Conservation (phyloP, 345 rosid species). For the Acer campestre region DNA sequence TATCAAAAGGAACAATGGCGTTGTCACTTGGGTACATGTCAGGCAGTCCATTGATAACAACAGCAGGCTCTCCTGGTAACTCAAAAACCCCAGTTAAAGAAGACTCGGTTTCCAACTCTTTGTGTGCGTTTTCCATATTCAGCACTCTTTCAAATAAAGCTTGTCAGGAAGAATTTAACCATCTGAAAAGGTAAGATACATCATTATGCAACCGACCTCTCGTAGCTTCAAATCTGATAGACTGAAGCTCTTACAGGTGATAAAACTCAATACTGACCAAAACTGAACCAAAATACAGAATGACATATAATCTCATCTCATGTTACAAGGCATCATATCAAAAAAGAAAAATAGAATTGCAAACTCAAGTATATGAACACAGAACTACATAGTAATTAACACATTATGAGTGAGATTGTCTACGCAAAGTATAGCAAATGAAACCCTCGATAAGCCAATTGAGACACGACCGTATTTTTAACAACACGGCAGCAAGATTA, state of each 20-base stretch:
- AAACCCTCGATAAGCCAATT: background rate
- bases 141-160: slow-evolving; percentile 21
- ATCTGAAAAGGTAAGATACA: slow-evolving; percentile 11
- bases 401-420: background rate
- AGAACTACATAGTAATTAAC: background rate
- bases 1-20: slow-evolving; percentile 13
- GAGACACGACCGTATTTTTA: background rate
- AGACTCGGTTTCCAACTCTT: slow-evolving; percentile 36
- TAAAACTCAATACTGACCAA: background rate
- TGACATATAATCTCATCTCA: background rate
- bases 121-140: slow-evolving; percentile 32
- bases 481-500: background rate
- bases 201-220: background rate
- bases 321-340: background rate
- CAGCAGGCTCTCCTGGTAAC: slow-evolving; percentile 79
- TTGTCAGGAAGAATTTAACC: background rate
- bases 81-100: slow-evolving; percentile 39
- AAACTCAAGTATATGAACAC: background rate
- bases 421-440: background rate
- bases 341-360: no score
- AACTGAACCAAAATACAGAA: background rate
- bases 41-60: slow-evolving; percentile 78
- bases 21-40: slow-evolving; percentile 29
- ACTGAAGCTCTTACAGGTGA: background rate
- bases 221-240: background rate